Percentiles rank a stretch among this genome's conserved stretches.
Evolutionary conservation across 1,284 basidiomycete species (phyloP).

Genomic region (Crucibulum parvulum): DNA sequence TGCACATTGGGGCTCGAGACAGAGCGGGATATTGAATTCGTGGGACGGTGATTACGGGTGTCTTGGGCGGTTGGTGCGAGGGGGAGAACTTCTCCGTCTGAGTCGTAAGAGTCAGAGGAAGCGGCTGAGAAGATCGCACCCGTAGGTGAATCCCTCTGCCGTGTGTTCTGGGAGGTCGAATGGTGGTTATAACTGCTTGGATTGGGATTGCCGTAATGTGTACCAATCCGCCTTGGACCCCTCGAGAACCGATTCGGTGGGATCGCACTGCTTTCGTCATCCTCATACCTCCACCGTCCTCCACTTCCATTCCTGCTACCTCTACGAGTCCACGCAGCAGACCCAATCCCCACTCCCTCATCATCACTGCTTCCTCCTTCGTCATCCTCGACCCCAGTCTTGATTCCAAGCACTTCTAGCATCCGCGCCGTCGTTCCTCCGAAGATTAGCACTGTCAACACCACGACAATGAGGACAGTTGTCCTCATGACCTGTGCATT

Average conservation of each 20-base stretch:
- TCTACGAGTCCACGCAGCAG: conserved; percentile 25
- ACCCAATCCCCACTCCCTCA: conserved; percentile 53
- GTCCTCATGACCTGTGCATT: conserved; percentile 92
- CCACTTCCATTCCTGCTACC: conserved; percentile 26
- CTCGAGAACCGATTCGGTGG: conserved; percentile 41
- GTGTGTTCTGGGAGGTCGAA: conserved; percentile 26
- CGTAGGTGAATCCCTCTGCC: conserved; percentile 17
- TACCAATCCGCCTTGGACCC: conserved; percentile 51
- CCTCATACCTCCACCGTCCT: conserved; percentile 52
- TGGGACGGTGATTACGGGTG: not conserved
- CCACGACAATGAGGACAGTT: conserved; percentile 95
- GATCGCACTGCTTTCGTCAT: conserved; percentile 51
- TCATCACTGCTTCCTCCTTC: conserved; percentile 84
- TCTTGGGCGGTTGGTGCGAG: conserved; percentile 58
- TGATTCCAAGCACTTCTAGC: conserved; percentile 97
- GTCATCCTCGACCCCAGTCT: conserved; percentile 95
- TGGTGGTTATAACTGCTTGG: conserved; percentile 68
- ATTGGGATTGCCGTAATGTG: conserved; percentile 58
- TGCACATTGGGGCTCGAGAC: too few relatives aligned
- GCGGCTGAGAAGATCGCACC: conserved; percentile 48
- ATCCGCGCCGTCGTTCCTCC: conserved; percentile 97
- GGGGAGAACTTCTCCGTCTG: conserved; percentile 82
- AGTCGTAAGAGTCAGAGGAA: conserved; percentile 78
- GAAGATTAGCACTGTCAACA: conserved; percentile 94
- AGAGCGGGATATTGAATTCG: not conserved